These are phyloP conservation scores for Coemansia aciculifera DNA, from an alignment of 192 early-diverging fungal genomes.

Conservation along the genomic window DNA sequence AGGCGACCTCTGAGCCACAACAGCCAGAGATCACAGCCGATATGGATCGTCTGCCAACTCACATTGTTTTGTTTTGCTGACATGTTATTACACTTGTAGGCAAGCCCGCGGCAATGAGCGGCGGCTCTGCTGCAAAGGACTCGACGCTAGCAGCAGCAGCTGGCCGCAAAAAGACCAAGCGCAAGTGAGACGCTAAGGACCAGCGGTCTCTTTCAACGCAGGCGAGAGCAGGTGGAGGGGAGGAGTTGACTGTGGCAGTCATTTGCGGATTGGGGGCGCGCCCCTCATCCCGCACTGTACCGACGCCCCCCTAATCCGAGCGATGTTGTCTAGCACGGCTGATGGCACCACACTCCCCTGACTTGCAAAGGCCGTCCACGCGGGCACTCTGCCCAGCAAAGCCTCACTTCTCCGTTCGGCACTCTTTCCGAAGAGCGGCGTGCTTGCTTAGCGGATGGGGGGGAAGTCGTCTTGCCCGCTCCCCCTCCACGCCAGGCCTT, in stretches of 20 bases:
- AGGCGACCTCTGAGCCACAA: neutral
- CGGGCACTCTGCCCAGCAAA: neutral
- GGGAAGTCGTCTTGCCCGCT: neutral
- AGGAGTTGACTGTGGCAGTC: neutral
- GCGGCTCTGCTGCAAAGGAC: conserved; percentile 17
- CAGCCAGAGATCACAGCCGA: neutral
- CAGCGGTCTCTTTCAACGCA: neutral
- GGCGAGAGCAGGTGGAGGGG: neutral
- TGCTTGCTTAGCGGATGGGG: neutral
- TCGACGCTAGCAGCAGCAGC: neutral
- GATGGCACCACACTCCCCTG: neutral
- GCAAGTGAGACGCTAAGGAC: conserved; percentile 9
- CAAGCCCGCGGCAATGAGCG: conserved; percentile 1
- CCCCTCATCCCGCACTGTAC: conserved; percentile 2
- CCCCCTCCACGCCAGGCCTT: conserved; percentile 5
- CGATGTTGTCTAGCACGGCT: neutral
- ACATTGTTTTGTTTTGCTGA: neutral
- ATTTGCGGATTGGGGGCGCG: conserved; percentile 3
- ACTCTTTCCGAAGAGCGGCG: conserved; percentile 4
- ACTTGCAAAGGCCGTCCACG: neutral
- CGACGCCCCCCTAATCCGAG: conserved; percentile 1
- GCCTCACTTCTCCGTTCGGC: conserved; percentile 2
- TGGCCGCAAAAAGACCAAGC: conserved; percentile 25
- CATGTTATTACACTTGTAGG: conserved; percentile 5
- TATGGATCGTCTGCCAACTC: neutral